These are phyloP conservation scores for Crithidia fasciculata DNA, from an alignment of 208 protist genomes.

Conservation along the genomic window DNA sequence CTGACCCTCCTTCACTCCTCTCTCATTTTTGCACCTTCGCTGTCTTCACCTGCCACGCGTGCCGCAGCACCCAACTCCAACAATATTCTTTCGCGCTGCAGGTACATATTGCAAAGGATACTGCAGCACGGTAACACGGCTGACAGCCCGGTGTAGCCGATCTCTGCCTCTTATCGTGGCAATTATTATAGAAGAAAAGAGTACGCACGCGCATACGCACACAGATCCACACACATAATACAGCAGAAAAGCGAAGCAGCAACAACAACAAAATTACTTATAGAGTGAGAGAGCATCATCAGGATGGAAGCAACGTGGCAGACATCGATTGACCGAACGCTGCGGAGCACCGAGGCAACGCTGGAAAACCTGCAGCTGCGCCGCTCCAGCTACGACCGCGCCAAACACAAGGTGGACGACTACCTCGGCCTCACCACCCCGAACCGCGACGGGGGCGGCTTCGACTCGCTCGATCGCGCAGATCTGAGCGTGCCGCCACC, in stretches of 20 bases:
- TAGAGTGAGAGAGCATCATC: too few species aligned
- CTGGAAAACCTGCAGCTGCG: conserved; percentile 56
- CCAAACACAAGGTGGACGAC: conserved; percentile 34
- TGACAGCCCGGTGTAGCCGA: too few species aligned
- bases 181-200: too few species aligned
- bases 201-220: neutral
- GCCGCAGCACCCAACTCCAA: too few species aligned
- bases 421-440: conserved; percentile 22
- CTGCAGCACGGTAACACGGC: too few species aligned
- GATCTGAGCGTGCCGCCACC: conserved; percentile 40
- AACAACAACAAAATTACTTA: too few species aligned
- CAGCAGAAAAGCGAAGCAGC: too few species aligned
- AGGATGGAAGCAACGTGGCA: conserved; percentile 35
- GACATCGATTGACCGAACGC: conserved; percentile 42
- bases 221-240: neutral
- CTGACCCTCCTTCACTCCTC: neutral
- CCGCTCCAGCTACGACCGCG: conserved; percentile 36
- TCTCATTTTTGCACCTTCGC: too few species aligned
- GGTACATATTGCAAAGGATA: too few species aligned
- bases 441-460: neutral
- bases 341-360: conserved; percentile 56
- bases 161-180: too few species aligned
- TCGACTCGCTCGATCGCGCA: conserved; percentile 18
- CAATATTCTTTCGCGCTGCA: too few species aligned
- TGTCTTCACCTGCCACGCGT: too few species aligned